Conservation (phyloP, 1,284 basidiomycete species). For the Pyrrhoderma lamaoense region DNA sequence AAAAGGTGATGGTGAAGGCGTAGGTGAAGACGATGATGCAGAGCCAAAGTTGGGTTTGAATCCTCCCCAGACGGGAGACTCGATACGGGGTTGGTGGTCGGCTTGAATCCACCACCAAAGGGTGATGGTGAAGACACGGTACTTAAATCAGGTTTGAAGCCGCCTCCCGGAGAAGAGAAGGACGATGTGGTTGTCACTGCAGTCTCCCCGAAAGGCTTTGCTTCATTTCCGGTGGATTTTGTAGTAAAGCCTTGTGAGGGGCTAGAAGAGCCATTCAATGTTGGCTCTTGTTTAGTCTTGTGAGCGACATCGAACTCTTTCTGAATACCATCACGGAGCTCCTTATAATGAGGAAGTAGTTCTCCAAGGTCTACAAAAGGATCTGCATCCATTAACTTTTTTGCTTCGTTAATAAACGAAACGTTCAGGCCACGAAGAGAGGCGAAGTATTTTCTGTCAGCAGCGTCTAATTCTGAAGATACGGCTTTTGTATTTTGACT, state of each 20-base stretch:
- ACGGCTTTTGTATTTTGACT: constrained; percentile 20
- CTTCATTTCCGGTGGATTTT: constrained; percentile 2
- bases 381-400: constrained; percentile 60
- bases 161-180: not conserved
- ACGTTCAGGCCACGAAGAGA: constrained; percentile 76
- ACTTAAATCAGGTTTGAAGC: constrained; percentile 17
- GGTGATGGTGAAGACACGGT: constrained; percentile 12
- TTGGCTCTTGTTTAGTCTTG: constrained; percentile 17
- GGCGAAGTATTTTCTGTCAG: constrained; percentile 55
- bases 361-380: constrained; percentile 66
- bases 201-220: not conserved
- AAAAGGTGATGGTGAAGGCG: not conserved
- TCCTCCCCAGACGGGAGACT: constrained; percentile 2
- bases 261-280: not conserved
- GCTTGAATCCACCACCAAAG: no score
- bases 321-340: constrained; percentile 49
- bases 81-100: no score
- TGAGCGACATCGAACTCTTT: constrained; percentile 44
- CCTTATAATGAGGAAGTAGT: constrained; percentile 60
- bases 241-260: no score
- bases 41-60: not conserved
- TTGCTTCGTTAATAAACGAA: constrained; percentile 59
- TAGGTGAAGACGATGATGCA: no score
- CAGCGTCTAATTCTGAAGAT: constrained; percentile 15
- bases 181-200: not conserved